Conservation (phyloP, 495 filamentous ascomycete genomes). For the Penicillium ochrochloron region DNA sequence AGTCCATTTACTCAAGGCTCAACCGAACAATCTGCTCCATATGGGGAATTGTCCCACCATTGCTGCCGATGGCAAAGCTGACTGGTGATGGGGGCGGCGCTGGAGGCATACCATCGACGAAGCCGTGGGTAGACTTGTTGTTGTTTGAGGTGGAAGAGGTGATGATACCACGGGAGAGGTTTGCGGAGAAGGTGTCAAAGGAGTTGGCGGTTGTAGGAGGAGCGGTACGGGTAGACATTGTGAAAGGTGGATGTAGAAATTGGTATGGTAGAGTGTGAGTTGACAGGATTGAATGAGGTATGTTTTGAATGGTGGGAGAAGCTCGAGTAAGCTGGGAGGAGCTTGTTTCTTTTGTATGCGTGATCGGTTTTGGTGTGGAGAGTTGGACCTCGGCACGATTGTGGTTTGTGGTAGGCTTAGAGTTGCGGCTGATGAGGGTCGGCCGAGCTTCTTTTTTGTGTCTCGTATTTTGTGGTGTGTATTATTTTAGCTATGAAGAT, state of each 20-base stretch:
- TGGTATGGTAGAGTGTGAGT: neutral
- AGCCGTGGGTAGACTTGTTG: slow-evolving; percentile 32
- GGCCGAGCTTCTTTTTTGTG: neutral
- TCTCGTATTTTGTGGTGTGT: neutral
- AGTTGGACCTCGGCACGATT: neutral
- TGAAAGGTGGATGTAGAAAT: slow-evolving; percentile 25
- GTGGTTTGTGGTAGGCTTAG: neutral
- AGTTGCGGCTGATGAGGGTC: neutral
- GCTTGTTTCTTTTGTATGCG: neutral
- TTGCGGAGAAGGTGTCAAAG: slow-evolving; percentile 42
- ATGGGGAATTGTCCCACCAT: slow-evolving; percentile 19
- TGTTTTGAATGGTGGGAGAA: neutral
- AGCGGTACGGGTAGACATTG: slow-evolving; percentile 23
- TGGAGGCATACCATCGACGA: slow-evolving; percentile 46
- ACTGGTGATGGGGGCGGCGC: slow-evolving; percentile 55
- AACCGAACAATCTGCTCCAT: slow-evolving; percentile 28
- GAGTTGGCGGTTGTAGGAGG: slow-evolving; percentile 32
- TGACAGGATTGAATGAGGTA: neutral
- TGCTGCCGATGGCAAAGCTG: slow-evolving; percentile 35
- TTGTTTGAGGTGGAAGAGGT: slow-evolving; percentile 33
- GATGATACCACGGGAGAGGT: slow-evolving; percentile 49
- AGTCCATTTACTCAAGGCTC: slow-evolving; percentile 26
- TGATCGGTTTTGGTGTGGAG: neutral
- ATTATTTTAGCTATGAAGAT: neutral
- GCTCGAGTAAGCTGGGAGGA: neutral